These are phyloP conservation scores for Plantago ovata DNA, from an alignment of 257 asterid genomes.

Conservation along the genomic window DNA sequence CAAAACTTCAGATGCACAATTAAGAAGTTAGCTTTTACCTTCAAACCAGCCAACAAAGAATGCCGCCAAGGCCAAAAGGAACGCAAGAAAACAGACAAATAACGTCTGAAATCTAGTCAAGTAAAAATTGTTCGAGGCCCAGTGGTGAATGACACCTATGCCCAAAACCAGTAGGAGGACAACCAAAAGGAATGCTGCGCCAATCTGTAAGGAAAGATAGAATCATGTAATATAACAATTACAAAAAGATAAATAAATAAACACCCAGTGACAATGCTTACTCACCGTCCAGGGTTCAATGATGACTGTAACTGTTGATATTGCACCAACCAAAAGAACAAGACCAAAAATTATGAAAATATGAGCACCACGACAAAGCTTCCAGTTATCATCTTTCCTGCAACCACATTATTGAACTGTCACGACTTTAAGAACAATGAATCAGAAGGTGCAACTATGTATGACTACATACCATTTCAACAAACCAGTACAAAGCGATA, in stretches of 20 bases:
- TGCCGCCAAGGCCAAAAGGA: conserved; percentile 97
- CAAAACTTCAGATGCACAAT: conserved; percentile 7
- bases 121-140: conserved; percentile 98
- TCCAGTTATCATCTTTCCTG: conserved; percentile 99
- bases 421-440: conserved; percentile 15
- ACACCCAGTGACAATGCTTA: conserved; percentile 13
- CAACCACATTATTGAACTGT: conserved; percentile 12
- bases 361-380: conserved; percentile 82
- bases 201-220: conserved; percentile 57
- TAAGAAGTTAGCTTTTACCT: conserved; percentile 39
- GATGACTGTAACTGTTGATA: conserved; percentile 72
- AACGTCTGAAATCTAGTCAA: conserved; percentile 92
- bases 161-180: conserved; percentile 88
- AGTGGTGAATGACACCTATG: conserved; percentile 89
- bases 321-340: conserved; percentile 80
- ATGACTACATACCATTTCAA: conserved; percentile 76
- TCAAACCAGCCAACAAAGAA: conserved; percentile 81
- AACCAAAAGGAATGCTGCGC: conserved; percentile 87
- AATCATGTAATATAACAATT: conserved; percentile 21
- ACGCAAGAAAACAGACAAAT: conserved; percentile 88
- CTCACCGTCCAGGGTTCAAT: conserved; percentile 92
- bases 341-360: conserved; percentile 73
- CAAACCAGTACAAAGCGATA: conserved; percentile 80
- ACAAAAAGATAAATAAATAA: conserved; percentile 13
- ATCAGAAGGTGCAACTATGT: conserved; percentile 8